Evolutionary conservation across 2,329 filamentous ascomycete species (phyloP).

Genomic region (Zasmidium cellare): DNA sequence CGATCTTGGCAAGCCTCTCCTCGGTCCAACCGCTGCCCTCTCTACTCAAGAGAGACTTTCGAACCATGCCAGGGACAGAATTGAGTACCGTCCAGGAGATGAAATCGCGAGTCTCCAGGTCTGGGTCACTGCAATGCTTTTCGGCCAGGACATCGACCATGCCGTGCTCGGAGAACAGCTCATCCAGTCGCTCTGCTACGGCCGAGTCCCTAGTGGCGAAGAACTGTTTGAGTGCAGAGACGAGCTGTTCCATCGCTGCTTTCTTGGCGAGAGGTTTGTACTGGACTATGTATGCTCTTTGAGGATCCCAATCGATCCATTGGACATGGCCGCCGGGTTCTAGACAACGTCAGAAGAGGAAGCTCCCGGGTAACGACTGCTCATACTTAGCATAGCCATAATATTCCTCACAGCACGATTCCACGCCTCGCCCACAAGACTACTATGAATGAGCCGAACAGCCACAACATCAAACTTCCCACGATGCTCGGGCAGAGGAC

Average conservation of each 20-base stretch:
- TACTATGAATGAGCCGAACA: background rate
- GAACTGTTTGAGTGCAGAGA: background rate
- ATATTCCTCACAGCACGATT: background rate
- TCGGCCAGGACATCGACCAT: background rate
- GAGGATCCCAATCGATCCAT: background rate
- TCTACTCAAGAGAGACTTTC: background rate
- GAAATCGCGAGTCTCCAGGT: background rate
- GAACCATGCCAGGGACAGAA: background rate
- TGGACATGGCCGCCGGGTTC: background rate
- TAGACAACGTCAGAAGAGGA: background rate
- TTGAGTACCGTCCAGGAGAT: background rate
- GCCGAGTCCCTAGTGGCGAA: background rate
- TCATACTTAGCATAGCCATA: background rate
- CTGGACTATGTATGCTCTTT: background rate
- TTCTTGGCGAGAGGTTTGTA: background rate
- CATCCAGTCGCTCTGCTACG: background rate
- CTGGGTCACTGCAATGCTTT: background rate
- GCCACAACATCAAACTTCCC: background rate
- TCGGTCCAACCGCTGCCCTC: background rate
- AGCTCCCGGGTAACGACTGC: too few species aligned
- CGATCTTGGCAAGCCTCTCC: background rate
- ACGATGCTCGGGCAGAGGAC: background rate
- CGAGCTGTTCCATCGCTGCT: background rate
- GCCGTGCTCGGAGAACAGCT: background rate
- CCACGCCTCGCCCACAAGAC: background rate